Base-by-base conservation (phyloP, 768 basidiomycete species). In the Artomyces pyxidatus region DNA sequence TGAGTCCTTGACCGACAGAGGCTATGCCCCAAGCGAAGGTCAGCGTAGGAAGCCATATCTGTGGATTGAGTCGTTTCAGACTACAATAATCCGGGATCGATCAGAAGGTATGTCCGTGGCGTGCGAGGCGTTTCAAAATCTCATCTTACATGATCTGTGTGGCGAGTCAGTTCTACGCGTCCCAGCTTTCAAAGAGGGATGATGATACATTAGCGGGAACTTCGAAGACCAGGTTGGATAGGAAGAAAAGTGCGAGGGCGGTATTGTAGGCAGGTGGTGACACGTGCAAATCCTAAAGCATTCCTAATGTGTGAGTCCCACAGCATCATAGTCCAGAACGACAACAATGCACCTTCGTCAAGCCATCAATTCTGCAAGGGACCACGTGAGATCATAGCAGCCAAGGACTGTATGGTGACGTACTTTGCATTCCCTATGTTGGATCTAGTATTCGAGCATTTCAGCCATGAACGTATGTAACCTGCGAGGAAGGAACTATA, bases 181-280 rank as follows among this genome's bases (percentile, higher is more conserved):
- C n/a, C n/a, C n/a, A n/a, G n/a, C n/a, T n/a, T n/a, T n/a, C n/a
- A n/a, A n/a, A n/a, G n/a, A n/a, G n/a, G n/a, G n/a, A n/a, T n/a
- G n/a, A n/a, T n/a, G n/a, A 21, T 39, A 30, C 77, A 59, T 80
- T 81, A 17, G 77, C 66, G 12, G 79, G 80, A 39, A 81, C 67
- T 58, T 81, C 80, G 42, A 80, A 81, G n/a, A 72, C 51, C 14
- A 80, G 69, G 55, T 82, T 83, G 42, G 77, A 74, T 3, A 80
- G 65, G 49, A 82, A 83, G 60, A 80, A 83, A 3, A 83, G 55
- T 0, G 78, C 76, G 16, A 84, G 61, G 2, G 76, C 67, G 0
- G 76, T 78, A 55, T 81, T 81, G 59, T 81, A 82, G 43, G 69
- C 74, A 0, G 77, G 61, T 5, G 71, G 60, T 16, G 73, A 65